Conservation (phyloP, 306 rosid genomes). For the Vachellia pachyceras region DNA sequence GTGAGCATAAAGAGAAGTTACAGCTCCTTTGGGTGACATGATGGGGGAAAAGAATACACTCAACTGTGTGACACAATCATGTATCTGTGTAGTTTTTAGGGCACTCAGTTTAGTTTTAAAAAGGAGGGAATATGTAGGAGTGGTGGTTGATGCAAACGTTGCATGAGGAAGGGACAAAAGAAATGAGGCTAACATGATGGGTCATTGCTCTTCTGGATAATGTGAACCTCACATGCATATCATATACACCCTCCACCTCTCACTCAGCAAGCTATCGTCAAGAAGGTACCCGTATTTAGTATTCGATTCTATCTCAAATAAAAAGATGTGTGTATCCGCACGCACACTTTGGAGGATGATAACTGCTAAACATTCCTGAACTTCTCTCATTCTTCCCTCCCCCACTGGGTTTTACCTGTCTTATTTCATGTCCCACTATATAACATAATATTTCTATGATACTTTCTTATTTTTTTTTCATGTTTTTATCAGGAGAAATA, state of each 20-base stretch:
- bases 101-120: background rate
- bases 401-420: background rate
- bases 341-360: no score
- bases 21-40: no score
- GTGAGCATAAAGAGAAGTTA: no score
- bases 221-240: constrained; percentile 3
- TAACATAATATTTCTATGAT: no score
- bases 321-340: no score
- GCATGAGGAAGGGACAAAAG: constrained; percentile 45
- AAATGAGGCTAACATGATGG: constrained; percentile 46
- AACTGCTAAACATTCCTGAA: background rate
- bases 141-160: background rate
- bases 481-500: background rate
- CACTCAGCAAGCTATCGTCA: no score
- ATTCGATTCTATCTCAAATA: no score
- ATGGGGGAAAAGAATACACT: no score
- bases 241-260: background rate
- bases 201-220: constrained; percentile 29
- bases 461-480: background rate
- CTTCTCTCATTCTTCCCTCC: background rate
- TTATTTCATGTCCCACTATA: background rate
- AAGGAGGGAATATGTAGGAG: background rate
- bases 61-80: no score
- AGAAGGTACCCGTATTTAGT: no score
- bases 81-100: no score